Evolutionary conservation across 208 protist genomes (phyloP).

Genomic region (Wallacemonas sp.): DNA sequence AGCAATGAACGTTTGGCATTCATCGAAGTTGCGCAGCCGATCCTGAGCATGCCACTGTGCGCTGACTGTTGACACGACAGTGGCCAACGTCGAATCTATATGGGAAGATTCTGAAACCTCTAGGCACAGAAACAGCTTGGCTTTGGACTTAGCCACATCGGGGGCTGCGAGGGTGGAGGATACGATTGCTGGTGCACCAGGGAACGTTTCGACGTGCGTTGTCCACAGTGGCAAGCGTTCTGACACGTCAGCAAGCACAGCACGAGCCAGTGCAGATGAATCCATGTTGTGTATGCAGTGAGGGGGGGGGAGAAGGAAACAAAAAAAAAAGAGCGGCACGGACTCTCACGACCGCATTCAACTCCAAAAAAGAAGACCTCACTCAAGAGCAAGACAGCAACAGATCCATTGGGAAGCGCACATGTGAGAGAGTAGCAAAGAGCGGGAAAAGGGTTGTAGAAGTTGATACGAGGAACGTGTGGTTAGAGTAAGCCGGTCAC

Average conservation of each 20-base stretch:
- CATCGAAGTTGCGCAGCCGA: background rate
- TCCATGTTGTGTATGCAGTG: too few relatives aligned
- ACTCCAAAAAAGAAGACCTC: too few relatives aligned
- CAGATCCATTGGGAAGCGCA: too few relatives aligned
- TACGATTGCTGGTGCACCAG: conserved; percentile 3
- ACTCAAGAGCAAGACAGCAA: too few relatives aligned
- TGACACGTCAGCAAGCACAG: conserved; percentile 28
- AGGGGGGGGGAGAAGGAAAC: too few relatives aligned
- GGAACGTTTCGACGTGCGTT: conserved; percentile 14
- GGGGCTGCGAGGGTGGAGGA: conserved; percentile 18
- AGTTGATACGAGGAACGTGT: too few relatives aligned
- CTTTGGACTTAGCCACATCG: background rate
- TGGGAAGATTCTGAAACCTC: conserved; percentile 23
- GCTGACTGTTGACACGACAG: background rate
- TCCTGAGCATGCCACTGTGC: conserved; percentile 12
- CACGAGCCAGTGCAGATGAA: background rate
- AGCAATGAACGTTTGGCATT: conserved; percentile 28
- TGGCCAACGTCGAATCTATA: conserved; percentile 18
- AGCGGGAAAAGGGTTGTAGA: too few relatives aligned
- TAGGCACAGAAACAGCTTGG: conserved; percentile 37
- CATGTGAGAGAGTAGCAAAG: too few relatives aligned
- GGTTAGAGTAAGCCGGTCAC: too few relatives aligned
- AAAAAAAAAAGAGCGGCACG: too few relatives aligned
- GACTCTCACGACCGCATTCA: too few relatives aligned
- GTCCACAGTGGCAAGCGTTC: conserved; percentile 44